Evolutionary conservation across 2,329 filamentous ascomycete species (phyloP).

Genomic region (Scleromitrula shiraiana): DNA sequence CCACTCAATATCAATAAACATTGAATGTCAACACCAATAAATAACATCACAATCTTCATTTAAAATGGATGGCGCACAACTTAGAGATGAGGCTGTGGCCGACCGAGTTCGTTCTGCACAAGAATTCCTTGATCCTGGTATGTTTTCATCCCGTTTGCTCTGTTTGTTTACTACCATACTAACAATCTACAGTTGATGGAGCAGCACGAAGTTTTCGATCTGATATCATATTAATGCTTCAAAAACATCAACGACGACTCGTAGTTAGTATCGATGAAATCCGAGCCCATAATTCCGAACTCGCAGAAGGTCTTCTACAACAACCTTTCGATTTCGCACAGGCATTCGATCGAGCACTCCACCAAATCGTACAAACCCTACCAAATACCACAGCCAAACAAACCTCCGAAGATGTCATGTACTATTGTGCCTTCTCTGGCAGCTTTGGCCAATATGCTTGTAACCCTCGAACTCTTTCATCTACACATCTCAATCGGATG

Average conservation of each 20-base stretch:
- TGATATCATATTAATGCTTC: constrained; percentile 74
- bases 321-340: constrained; percentile 81
- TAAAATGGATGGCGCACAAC: constrained; percentile 59
- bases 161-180: constrained; percentile 18
- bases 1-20: too few relatives aligned
- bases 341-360: constrained; percentile 85
- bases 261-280: constrained; percentile 84
- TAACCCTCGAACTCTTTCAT: constrained; percentile 88
- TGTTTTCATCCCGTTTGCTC: constrained; percentile 29
- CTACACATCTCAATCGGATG: constrained; percentile 88
- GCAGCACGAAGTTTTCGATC: constrained; percentile 64
- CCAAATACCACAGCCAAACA: constrained; percentile 69
- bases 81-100: constrained; percentile 76
- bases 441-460: constrained; percentile 93
- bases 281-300: constrained; percentile 73
- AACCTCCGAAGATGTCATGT: constrained; percentile 68
- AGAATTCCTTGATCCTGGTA: constrained; percentile 92
- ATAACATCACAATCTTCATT: neutral
- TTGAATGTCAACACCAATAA: neutral
- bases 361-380: constrained; percentile 76
- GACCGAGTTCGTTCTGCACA: constrained; percentile 81
- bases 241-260: constrained; percentile 56
- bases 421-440: constrained; percentile 95
- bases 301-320: constrained; percentile 71
- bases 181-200: constrained; percentile 17